These are phyloP conservation scores for Lasiosphaeria hispida DNA, from an alignment of 495 filamentous ascomycete genomes.

Conservation along the genomic window DNA sequence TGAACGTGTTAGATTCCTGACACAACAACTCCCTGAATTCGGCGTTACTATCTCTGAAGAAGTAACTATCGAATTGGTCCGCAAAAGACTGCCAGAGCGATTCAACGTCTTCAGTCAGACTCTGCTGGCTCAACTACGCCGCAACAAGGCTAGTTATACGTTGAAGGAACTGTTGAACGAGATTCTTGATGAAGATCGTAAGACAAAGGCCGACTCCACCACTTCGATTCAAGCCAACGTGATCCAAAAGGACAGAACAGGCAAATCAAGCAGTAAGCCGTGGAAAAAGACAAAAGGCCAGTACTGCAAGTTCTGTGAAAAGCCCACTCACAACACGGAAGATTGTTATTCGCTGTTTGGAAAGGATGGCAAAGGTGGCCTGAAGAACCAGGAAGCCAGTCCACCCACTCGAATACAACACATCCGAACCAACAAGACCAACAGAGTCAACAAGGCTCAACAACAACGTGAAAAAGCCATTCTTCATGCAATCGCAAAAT, in stretches of 20 bases:
- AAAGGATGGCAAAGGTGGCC: background rate
- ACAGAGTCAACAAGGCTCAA: background rate
- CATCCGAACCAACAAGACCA: background rate
- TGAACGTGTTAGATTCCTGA: background rate
- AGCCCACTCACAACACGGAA: background rate
- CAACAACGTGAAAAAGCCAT: background rate
- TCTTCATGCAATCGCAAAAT: background rate
- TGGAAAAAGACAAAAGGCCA: background rate
- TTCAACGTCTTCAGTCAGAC: background rate
- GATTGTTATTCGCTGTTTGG: background rate
- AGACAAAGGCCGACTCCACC: background rate
- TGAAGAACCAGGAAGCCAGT: background rate
- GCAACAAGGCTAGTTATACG: background rate
- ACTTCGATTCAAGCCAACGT: background rate
- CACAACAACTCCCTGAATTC: background rate
- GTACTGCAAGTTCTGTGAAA: background rate
- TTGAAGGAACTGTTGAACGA: background rate
- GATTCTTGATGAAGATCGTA: background rate
- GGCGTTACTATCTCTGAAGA: background rate
- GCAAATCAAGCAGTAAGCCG: background rate
- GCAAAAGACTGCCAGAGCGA: background rate
- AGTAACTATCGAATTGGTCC: slow-evolving; percentile 1
- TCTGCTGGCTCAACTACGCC: background rate
- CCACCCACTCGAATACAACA: background rate
- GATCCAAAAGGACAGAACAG: background rate